phyloP scores from a whole-genome alignment of 352 stramenopile species.

The Phytophthora palmivora region DNA sequence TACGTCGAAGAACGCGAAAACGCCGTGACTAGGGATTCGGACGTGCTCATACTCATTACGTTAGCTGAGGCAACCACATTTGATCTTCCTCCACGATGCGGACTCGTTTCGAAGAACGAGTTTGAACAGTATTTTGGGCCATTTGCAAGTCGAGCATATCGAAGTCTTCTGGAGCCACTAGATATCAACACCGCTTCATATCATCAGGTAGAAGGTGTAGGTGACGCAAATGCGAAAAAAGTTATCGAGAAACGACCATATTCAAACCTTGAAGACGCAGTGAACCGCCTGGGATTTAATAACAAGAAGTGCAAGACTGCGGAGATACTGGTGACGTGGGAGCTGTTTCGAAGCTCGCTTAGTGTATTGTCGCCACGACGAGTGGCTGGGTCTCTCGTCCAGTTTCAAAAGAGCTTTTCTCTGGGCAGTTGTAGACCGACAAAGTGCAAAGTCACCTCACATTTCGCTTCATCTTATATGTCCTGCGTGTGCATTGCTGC shows the following conservation, averaged over 20 bases:
- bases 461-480: not conserved
- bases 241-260: slow-evolving; percentile 1
- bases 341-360: not conserved
- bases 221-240: not conserved
- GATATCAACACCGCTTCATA: slow-evolving; percentile 14
- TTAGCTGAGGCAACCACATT: not conserved
- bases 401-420: too few species aligned
- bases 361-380: too few species aligned
- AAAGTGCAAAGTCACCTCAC: too few species aligned
- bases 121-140: slow-evolving; percentile 27
- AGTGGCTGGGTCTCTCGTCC: too few species aligned
- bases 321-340: not conserved
- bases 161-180: slow-evolving; percentile 8
- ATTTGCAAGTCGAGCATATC: slow-evolving; percentile 21
- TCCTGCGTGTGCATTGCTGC: not conserved
- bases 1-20: not conserved
- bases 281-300: not conserved
- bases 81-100: slow-evolving; percentile 17
- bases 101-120: slow-evolving; percentile 15
- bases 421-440: too few species aligned
- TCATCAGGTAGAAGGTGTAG: not conserved
- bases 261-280: slow-evolving; percentile 4
- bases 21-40: not conserved
- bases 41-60: slow-evolving; percentile 23
- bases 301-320: slow-evolving; percentile 12